A percentile compares a stretch with the other conserved stretches of the same genome.
phyloP scores from a whole-genome alignment of 1,139 yeast species.

The Hansenula lynferdii region DNA sequence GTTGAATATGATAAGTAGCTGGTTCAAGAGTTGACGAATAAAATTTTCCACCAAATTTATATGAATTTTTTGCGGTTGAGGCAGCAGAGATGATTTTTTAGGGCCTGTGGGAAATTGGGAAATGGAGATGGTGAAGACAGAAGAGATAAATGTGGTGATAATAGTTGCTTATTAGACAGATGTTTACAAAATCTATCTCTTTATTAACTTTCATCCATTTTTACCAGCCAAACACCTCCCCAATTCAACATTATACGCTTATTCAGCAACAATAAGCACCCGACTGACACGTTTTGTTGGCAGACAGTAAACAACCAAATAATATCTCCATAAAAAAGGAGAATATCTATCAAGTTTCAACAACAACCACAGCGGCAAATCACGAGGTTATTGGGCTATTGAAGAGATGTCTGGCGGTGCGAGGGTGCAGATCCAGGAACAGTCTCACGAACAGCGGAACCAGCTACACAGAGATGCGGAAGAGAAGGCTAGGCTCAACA shows the following conservation, averaged over 20 bases:
- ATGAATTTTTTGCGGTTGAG: neutral
- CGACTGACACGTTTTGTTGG: neutral
- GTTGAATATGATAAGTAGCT: neutral
- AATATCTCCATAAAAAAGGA: neutral
- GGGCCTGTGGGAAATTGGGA: neutral
- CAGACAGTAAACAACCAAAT: neutral
- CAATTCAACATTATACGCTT: too few relatives aligned
- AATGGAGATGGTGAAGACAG: neutral
- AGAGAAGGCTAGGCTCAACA: neutral
- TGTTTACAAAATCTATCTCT: too few relatives aligned
- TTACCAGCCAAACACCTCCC: too few relatives aligned
- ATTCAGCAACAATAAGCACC: neutral
- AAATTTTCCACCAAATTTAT: neutral
- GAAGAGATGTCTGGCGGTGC: neutral
- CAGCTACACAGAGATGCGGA: constrained; percentile 1
- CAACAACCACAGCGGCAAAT: too few relatives aligned
- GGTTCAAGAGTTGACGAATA: neutral
- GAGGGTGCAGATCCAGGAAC: neutral
- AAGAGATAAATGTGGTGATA: too few relatives aligned
- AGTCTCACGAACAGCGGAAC: neutral
- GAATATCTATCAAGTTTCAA: too few relatives aligned
- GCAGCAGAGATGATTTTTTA: neutral
- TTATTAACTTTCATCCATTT: too few relatives aligned
- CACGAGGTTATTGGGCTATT: too few relatives aligned
- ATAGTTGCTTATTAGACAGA: too few relatives aligned